Base-by-base conservation (phyloP, 2,329 filamentous ascomycete species). In the Diaporthe ampelina region DNA sequence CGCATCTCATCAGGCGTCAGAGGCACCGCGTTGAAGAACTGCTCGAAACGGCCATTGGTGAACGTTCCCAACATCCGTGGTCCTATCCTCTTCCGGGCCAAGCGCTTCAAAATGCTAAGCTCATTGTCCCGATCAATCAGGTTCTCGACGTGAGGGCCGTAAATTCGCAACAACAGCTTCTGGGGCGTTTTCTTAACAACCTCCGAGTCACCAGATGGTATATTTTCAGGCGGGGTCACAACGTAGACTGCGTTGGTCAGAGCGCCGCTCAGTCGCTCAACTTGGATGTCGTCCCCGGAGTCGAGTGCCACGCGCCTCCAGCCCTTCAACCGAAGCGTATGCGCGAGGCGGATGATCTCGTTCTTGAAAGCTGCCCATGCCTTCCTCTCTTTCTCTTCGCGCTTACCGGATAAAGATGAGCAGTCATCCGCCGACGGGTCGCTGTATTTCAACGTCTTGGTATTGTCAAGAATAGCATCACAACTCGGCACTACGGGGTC, bases 191-290 rank as follows among this genome's bases (percentile, higher is more conserved):
- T 88, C 82, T 69, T 78, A 70, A 79, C 35, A 77, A 82, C 72
- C 79, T 77, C 10, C 81, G 81, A 58, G 83, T 71, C 70, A 79
- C 75, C 35, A 35, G 82, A 77, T 45, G 86, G 84, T 15, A 95
- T 78, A 48, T 93, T 87, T 52, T 90, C 86, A 0, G 96, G 95
- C 1, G 96, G 95, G 1, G 91, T 93, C 29, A 98, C 95, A 68
- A 98, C 95, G 81, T 98, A 99, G 48, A 99, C 95, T 15, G 96
- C 95, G 81, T 99, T 99, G 26, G 97, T 99, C 78, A 99, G 85
- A 11, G 97, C 97, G 75, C 97, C 97, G 81, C 96, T 98, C 37
- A 97, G 86, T 67, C 94, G 90, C 82, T 94, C 89, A 8, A 97
- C 93, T 2, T 88, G 88, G 76, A 97, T 92, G 50, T 86, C 87